Percentiles rank a stretch among this genome's conserved stretches.
phyloP scores from a whole-genome alignment of 306 rosid genomes.

The Mimosa bimucronata region DNA sequence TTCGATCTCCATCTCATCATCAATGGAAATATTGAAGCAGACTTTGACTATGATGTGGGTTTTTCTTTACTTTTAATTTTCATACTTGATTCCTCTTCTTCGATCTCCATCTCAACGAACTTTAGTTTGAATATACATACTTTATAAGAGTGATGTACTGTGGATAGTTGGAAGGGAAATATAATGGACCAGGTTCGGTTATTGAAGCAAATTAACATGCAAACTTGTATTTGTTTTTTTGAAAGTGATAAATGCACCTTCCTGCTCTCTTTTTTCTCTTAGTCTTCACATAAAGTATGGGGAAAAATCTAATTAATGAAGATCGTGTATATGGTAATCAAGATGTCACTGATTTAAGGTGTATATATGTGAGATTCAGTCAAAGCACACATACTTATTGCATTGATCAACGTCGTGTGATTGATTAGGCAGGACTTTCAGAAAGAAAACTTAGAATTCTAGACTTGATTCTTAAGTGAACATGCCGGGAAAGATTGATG shows the following conservation, averaged over 20 bases:
- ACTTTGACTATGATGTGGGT: neutral
- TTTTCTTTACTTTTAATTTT: neutral
- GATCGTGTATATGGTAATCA: neutral
- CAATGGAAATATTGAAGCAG: neutral
- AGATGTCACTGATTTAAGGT: neutral
- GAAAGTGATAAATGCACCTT: neutral
- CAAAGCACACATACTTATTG: constrained; percentile 7
- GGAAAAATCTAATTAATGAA: neutral
- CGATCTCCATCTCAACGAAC: too few species aligned
- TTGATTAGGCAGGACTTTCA: neutral
- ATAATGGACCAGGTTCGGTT: neutral
- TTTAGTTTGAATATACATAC: neutral
- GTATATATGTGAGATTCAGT: neutral
- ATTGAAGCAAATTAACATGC: neutral
- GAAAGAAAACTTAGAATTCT: neutral
- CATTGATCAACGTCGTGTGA: neutral
- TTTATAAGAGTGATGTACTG: neutral
- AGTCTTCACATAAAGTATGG: neutral
- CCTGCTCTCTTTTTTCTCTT: neutral
- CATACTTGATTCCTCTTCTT: too few species aligned
- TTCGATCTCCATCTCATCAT: neutral
- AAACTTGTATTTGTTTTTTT: neutral
- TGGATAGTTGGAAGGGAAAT: neutral
- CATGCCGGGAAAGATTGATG: too few species aligned
- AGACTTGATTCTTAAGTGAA: neutral